Percentiles rank a stretch among this genome's conserved stretches.
Evolutionary conservation across 108 stramenopile genomes (phyloP).

Genomic region (Skeletonema marinoi): DNA sequence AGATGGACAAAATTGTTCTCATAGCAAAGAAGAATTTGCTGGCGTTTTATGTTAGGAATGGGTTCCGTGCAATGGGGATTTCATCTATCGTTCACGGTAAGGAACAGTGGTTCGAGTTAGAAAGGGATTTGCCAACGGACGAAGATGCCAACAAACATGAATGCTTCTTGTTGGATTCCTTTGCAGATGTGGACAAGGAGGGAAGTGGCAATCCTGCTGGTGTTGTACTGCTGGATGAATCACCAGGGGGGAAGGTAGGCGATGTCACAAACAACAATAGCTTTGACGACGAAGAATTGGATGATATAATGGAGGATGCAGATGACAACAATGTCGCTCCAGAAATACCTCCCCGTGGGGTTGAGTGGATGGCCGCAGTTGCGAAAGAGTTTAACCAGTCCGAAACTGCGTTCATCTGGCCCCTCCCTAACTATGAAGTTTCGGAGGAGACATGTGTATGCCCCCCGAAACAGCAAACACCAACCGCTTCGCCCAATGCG

Average conservation of each 20-base stretch:
- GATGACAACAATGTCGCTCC: constrained; percentile 21
- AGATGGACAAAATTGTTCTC: constrained; percentile 64
- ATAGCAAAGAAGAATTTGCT: constrained; percentile 77
- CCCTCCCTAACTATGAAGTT: constrained; percentile 14
- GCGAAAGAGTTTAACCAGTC: constrained; percentile 93
- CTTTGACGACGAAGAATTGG: constrained; percentile 30
- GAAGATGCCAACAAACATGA: constrained; percentile 25
- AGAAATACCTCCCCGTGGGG: constrained; percentile 11
- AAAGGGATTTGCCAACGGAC: constrained; percentile 25
- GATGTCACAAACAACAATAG: constrained; percentile 21
- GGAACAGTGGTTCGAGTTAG: constrained; percentile 80
- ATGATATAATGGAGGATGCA: constrained; percentile 40
- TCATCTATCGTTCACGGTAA: constrained; percentile 66
- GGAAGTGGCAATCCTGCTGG: constrained; percentile 96
- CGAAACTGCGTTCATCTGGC: constrained; percentile 93
- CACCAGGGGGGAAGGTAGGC: constrained; percentile 7
- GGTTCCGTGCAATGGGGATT: constrained; percentile 74
- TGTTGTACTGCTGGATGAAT: constrained; percentile 81
- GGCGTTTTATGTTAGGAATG: constrained; percentile 76
- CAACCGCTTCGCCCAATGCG: neutral
- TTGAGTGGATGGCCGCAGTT: constrained; percentile 86
- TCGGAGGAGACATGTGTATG: neutral
- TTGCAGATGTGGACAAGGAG: constrained; percentile 58
- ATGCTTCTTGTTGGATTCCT: constrained; percentile 85
- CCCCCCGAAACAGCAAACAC: constrained; percentile 1